Percentiles rank a stretch among this genome's conserved stretches.
These are phyloP conservation scores for Phytophthora ramorum DNA, from an alignment of 352 stramenopile genomes.

Conservation along the genomic window DNA sequence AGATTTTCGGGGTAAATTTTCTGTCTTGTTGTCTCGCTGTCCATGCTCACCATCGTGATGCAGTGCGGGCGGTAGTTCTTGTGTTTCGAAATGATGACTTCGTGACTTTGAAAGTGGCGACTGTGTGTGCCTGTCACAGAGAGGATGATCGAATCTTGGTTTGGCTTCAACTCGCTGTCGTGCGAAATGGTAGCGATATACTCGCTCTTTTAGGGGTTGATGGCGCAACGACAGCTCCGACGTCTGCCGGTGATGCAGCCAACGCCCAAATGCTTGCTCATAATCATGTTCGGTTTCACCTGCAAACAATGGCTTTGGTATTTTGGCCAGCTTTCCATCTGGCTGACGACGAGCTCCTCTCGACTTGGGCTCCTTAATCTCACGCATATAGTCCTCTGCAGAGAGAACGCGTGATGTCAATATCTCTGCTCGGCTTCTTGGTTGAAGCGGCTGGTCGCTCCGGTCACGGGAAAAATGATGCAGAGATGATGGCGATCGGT, in stretches of 20 bases:
- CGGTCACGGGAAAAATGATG: neutral
- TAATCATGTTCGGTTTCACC: constrained; percentile 30
- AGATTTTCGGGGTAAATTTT: neutral
- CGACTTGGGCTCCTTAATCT: constrained; percentile 22
- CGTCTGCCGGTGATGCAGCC: constrained; percentile 24
- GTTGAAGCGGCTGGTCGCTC: neutral
- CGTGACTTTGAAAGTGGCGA: neutral
- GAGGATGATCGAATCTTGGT: neutral
- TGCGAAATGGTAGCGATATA: constrained; percentile 31
- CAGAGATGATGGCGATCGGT: neutral
- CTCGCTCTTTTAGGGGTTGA: constrained; percentile 23
- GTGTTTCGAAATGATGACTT: neutral
- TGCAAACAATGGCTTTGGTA: constrained; percentile 27
- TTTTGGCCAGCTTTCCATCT: constrained; percentile 22
- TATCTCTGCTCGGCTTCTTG: constrained; percentile 23
- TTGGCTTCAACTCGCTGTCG: constrained; percentile 5
- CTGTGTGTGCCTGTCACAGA: neutral
- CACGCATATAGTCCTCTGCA: constrained; percentile 13
- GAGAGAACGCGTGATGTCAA: constrained; percentile 13
- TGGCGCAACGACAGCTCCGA: constrained; percentile 16
- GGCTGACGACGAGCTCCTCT: neutral
- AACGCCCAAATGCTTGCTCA: constrained; percentile 25
- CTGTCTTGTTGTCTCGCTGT: neutral
- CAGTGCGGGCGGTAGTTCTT: neutral
- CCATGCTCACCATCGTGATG: neutral